phyloP scores from a whole-genome alignment of 2,329 filamentous ascomycete genomes.

The Aspergillus brasiliensis region DNA sequence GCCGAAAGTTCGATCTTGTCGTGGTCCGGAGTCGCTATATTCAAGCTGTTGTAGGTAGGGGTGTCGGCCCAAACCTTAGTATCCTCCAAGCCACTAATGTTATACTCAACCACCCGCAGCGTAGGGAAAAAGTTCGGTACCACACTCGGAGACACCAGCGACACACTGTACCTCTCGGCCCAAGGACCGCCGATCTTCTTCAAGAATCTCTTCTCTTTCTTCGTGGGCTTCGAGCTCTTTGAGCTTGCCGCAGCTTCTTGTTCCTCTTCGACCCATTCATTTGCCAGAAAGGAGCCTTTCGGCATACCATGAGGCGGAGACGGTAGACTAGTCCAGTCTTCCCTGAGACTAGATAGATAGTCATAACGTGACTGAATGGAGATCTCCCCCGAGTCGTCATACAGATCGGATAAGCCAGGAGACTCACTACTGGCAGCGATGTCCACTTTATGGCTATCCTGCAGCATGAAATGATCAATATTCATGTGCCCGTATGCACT shows the following conservation, averaged over 20 bases:
- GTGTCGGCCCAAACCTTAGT: constrained; percentile 37
- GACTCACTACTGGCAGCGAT: constrained; percentile 48
- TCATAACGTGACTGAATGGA: constrained; percentile 66
- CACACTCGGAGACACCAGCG: constrained; percentile 80
- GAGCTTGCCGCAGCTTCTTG: constrained; percentile 12
- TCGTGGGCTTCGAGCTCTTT: constrained; percentile 20
- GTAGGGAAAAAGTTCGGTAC: constrained; percentile 93
- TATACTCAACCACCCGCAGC: constrained; percentile 90
- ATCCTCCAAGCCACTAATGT: constrained; percentile 74
- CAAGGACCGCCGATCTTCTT: constrained; percentile 75
- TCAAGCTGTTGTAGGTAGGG: neutral
- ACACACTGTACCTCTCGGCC: constrained; percentile 81
- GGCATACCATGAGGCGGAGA: constrained; percentile 44
- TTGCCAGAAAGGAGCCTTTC: constrained; percentile 10
- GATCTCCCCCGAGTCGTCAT: constrained; percentile 19
- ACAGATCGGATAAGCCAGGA: neutral
- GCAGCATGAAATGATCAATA: constrained; percentile 92
- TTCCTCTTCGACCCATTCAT: constrained; percentile 15
- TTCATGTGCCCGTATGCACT: constrained; percentile 96
- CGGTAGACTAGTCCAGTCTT: constrained; percentile 76
- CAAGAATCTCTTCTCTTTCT: constrained; percentile 56
- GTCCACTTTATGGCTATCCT: constrained; percentile 78
- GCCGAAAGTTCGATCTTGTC: constrained; percentile 24
- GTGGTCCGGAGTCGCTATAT: constrained; percentile 1
- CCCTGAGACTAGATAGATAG: constrained; percentile 77